phyloP scores from a whole-genome alignment of 2,329 filamentous ascomycete species.

The Hymenoscyphus albidus region DNA sequence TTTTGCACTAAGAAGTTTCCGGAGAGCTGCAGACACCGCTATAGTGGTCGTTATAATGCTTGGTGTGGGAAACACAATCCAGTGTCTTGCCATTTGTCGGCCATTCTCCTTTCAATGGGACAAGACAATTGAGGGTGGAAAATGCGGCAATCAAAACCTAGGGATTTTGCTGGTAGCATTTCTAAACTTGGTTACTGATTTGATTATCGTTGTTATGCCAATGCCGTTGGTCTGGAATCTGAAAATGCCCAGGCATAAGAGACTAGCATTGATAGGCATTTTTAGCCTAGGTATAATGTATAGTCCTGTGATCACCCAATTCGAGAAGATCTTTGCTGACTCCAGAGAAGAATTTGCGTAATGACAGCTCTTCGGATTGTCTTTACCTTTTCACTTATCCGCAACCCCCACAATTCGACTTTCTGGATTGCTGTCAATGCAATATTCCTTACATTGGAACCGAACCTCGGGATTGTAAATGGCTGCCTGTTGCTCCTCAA shows the following conservation, averaged over 20 bases:
- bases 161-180: constrained; percentile 2
- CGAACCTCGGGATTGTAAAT: constrained; percentile 1
- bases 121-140: constrained; percentile 1
- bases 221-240: constrained; percentile 1
- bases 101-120: constrained; percentile 5
- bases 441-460: constrained; percentile 4
- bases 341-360: not conserved
- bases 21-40: not conserved
- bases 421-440: constrained; percentile 1
- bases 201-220: not conserved
- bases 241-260: constrained; percentile 3
- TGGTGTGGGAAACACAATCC: not conserved
- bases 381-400: constrained; percentile 1
- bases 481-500: constrained; percentile 1
- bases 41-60: constrained; percentile 1
- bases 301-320: not conserved
- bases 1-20: not conserved
- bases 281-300: constrained; percentile 4
- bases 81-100: constrained; percentile 5
- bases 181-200: constrained; percentile 3
- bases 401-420: not conserved
- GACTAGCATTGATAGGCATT: not conserved
- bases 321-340: not conserved
- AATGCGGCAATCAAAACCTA: not conserved
- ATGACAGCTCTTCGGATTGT: constrained; percentile 1